A percentile compares a stretch with the other conserved stretches of the same genome.
These are phyloP conservation scores for Microsporum audouinii DNA, from an alignment of 2,329 filamentous ascomycete genomes.

Conservation along the genomic window DNA sequence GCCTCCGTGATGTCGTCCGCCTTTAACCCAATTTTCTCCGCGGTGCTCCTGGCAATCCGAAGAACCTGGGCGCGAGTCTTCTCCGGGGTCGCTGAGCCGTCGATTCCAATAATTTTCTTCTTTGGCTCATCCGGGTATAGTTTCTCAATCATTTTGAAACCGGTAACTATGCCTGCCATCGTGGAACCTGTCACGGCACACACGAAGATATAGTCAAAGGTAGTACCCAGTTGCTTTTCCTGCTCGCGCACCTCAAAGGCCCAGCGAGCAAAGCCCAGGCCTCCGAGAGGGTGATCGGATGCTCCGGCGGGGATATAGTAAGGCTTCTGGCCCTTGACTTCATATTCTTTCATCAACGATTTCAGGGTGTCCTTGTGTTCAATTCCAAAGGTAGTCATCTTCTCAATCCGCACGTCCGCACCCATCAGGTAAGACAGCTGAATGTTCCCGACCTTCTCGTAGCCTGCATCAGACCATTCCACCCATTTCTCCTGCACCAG, in stretches of 20 bases:
- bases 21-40: constrained; percentile 48
- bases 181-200: constrained; percentile 62
- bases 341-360: constrained; percentile 44
- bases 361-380: constrained; percentile 54
- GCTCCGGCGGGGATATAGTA: constrained; percentile 64
- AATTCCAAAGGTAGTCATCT: constrained; percentile 50
- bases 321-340: constrained; percentile 45
- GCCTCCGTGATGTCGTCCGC: constrained; percentile 49
- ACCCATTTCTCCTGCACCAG: constrained; percentile 61
- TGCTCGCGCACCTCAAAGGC: constrained; percentile 57
- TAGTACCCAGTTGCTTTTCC: constrained; percentile 49
- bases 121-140: constrained; percentile 30
- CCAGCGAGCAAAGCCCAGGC: constrained; percentile 59
- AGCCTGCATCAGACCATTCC: constrained; percentile 47
- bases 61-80: constrained; percentile 56
- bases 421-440: constrained; percentile 58
- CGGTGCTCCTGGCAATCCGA: constrained; percentile 55
- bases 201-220: constrained; percentile 57
- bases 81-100: constrained; percentile 48
- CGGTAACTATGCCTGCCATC: constrained; percentile 60
- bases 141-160: constrained; percentile 54
- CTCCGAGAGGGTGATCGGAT: constrained; percentile 58
- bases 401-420: constrained; percentile 51
- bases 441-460: constrained; percentile 58
- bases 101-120: constrained; percentile 54